These are phyloP conservation scores for Boletus pseudopeckii DNA, from an alignment of 768 basidiomycete species.

Conservation along the genomic window DNA sequence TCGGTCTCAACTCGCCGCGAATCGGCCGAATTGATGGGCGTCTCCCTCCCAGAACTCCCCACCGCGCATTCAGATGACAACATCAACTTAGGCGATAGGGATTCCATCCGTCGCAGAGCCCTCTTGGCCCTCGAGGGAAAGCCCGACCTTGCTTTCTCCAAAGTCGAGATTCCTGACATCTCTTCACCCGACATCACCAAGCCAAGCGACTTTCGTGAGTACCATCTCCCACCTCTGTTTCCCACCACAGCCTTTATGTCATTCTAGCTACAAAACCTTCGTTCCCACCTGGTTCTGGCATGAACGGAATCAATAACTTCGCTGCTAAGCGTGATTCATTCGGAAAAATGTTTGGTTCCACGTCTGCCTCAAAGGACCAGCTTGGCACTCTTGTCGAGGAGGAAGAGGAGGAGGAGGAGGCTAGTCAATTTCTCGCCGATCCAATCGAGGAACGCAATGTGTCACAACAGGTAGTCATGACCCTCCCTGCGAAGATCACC, in stretches of 20 bases:
- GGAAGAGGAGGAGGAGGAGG: conserved; percentile 85
- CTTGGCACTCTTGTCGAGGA: conserved; percentile 80
- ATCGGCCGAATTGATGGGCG: conserved; percentile 89
- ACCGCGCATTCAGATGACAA: conserved; percentile 61
- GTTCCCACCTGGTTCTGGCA: conserved; percentile 46
- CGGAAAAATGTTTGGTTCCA: conserved; percentile 57
- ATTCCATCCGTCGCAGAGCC: conserved; percentile 77
- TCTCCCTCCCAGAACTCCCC: conserved; percentile 65
- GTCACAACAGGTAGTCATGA: conserved; percentile 27
- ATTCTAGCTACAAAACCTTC: conserved; percentile 57
- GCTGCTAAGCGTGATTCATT: conserved; percentile 78
- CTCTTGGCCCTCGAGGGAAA: conserved; percentile 88
- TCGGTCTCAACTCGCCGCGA: conserved; percentile 88
- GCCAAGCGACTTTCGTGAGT: conserved; percentile 67
- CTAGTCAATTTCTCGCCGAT: conserved; percentile 25
- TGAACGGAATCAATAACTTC: conserved; percentile 39
- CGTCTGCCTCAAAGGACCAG: conserved; percentile 69
- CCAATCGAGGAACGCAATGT: conserved; percentile 10
- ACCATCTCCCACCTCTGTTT: not conserved
- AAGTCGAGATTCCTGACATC: conserved; percentile 83
- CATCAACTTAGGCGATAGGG: conserved; percentile 65
- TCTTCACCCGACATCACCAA: conserved; percentile 55
- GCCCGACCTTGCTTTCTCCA: conserved; percentile 63
- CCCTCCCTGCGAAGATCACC: conserved; percentile 37
- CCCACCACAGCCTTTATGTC: not conserved